Evolutionary conservation across 306 rosid genomes (phyloP), one percentile per base, ranked within the genome.

Genomic region (Pyrus pyrifolia): DNA sequence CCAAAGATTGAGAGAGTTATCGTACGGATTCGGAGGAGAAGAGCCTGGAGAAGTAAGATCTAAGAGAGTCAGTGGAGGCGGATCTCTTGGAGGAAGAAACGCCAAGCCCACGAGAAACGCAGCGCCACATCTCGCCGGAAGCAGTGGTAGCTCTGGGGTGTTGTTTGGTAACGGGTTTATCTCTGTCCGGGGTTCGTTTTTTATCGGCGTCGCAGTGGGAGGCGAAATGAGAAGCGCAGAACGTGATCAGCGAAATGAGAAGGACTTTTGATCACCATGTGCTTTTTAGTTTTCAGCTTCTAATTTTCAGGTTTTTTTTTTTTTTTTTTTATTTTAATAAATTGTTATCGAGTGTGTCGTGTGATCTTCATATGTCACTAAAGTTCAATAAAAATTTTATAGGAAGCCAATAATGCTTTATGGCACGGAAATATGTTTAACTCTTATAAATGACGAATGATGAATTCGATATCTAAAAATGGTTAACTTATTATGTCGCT

Each of bases 61-160:
- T 79, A 79, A 89, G 78, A 10, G 83, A 46, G 65, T 66, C 86
- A 78, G 65, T 71, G 65, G 87, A 63, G 51, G n/a, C 45, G 67
- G 92, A 89, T 82, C 83, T 82, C 71, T 75, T 67, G 68, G 88
- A 76, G 79, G 79, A 79, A 18, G 83, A 27, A 45, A 86, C 80
- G 35, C 89, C 89, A 78, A 94, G 87, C 14, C 91, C 89, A 62
- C 89, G 96, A 76, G 96, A 90, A 74, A 95, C 89, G 81, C 92
- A 88, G 44, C 99, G 92, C 99, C 99, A 95, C 99, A 95, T 88
- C 82, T 82, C 72, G 49, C 23, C 29, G 30, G 13, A 38, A 23
- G 67, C 58, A 17, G 42, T 25, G 4, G 11, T 27, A 38, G 27
- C 53, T 69, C 27, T 25, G 55, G 58, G 18, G 22, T 22, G 18